Conservation (phyloP, 225 moss, liverwort and hornwort genomes). For the Takakia lepidozioides region DNA sequence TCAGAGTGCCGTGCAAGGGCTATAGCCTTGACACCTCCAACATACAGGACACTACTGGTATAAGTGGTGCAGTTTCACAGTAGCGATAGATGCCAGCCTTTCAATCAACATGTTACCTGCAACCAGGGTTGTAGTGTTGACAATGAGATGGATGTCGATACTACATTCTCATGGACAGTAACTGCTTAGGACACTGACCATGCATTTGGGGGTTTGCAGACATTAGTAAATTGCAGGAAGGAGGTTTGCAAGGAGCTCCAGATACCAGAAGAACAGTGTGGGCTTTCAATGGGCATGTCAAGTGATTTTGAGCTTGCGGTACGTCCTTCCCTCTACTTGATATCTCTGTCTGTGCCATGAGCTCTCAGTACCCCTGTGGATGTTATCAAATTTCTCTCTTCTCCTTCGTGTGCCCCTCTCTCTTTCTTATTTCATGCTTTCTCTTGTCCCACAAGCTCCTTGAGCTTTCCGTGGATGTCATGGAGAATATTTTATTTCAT, state of each 20-base stretch:
- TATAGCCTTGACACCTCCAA: slow-evolving; percentile 1
- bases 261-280: slow-evolving; percentile 27
- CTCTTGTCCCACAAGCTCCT: neutral
- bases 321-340: neutral
- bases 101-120: no score
- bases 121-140: no score
- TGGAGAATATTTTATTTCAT: no score
- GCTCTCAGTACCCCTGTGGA: no score
- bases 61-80: no score
- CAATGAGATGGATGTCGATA: neutral
- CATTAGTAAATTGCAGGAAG: slow-evolving; percentile 35
- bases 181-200: neutral
- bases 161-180: neutral
- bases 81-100: no score
- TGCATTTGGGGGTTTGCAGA: slow-evolving; percentile 11
- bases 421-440: neutral
- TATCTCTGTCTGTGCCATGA: neutral
- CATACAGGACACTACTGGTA: neutral
- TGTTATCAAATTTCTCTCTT: no score
- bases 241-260: slow-evolving; percentile 28
- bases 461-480: no score
- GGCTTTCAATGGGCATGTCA: slow-evolving; percentile 60
- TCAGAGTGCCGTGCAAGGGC: neutral
- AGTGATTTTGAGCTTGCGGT: slow-evolving; percentile 54
- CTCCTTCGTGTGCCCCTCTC: no score